Conservation (phyloP, 345 rosid species). For the Boechera stricta region DNA sequence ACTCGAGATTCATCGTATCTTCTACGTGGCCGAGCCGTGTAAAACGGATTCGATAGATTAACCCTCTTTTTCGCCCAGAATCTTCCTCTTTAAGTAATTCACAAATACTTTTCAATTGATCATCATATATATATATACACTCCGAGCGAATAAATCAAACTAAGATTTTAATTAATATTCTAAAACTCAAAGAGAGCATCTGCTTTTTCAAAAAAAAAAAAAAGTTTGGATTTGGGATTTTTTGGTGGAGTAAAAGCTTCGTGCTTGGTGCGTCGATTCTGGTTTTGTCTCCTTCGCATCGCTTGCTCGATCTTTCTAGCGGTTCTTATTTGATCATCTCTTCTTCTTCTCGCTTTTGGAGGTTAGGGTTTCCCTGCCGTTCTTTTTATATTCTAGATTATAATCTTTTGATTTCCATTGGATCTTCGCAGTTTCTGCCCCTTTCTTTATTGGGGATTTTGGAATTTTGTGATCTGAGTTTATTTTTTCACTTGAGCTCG, state of each 20-base stretch:
- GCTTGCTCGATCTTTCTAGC: constrained; percentile 26
- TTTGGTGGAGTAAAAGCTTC: constrained; percentile 34
- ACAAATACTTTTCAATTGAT: neutral
- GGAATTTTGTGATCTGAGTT: constrained; percentile 39
- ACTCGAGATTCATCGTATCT: constrained; percentile 16
- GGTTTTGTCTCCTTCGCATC: neutral
- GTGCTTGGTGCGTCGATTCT: constrained; percentile 35
- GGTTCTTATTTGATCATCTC: constrained; percentile 23
- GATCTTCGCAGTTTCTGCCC: neutral
- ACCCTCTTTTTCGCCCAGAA: constrained; percentile 39
- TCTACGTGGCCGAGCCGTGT: constrained; percentile 44
- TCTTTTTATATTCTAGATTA: neutral
- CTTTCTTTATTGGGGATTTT: constrained; percentile 20
- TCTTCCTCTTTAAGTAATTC: constrained; percentile 29
- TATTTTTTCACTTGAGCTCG: neutral
- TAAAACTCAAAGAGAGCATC: constrained; percentile 14
- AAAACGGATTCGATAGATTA: constrained; percentile 1
- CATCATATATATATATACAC: neutral
- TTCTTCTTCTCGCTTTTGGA: constrained; percentile 27
- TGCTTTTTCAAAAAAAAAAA: constrained; percentile 28
- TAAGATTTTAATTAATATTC: neutral
- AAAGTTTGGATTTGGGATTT: constrained; percentile 36
- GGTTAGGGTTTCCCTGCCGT: constrained; percentile 35
- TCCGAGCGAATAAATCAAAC: constrained; percentile 37
- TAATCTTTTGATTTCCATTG: neutral